phyloP scores from a whole-genome alignment of 2,329 filamentous ascomycete genomes.

The Stemphylium lycopersici region DNA sequence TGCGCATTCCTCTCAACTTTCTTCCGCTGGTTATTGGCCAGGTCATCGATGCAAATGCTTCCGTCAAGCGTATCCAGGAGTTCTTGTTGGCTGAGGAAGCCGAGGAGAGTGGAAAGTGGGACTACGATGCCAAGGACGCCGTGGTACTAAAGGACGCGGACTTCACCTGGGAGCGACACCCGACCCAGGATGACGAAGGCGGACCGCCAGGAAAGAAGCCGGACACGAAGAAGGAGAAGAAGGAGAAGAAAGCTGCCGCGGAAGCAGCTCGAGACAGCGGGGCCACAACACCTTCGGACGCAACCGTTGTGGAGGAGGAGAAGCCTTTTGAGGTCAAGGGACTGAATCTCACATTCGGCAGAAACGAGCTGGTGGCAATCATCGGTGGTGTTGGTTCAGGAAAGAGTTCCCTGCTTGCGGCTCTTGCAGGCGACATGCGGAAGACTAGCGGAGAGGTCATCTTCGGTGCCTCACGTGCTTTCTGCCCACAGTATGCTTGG shows the following conservation, averaged over 20 bases:
- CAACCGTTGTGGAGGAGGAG: conserved; percentile 51
- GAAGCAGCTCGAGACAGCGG: conserved; percentile 28
- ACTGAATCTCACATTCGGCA: conserved; percentile 70
- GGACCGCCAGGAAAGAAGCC: conserved; percentile 43
- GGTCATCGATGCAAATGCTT: conserved; percentile 86
- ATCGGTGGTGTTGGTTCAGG: conserved; percentile 89
- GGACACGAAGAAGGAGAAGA: conserved; percentile 58
- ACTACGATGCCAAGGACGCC: conserved; percentile 59
- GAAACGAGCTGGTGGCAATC: conserved; percentile 81
- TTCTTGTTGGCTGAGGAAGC: conserved; percentile 87
- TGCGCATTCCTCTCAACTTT: conserved; percentile 88
- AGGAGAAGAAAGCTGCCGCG: conserved; percentile 50
- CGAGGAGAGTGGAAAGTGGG: conserved; percentile 70
- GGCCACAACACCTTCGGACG: conserved; percentile 57
- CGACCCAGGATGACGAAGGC: conserved; percentile 57
- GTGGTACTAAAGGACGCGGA: conserved; percentile 73
- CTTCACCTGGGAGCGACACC: conserved; percentile 84
- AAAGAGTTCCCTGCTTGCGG: conserved; percentile 87
- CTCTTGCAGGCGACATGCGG: conserved; percentile 92
- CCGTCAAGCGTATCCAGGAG: conserved; percentile 82
- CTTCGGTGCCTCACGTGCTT: conserved; percentile 80
- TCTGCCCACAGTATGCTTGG: conserved; percentile 97
- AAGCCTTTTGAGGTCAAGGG: conserved; percentile 76
- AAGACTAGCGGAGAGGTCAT: conserved; percentile 75
- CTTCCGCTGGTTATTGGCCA: conserved; percentile 88